Evolutionary conservation across 352 stramenopile species (phyloP), one percentile per base, ranked within the genome.

Genomic region (Phytophthora capsici): DNA sequence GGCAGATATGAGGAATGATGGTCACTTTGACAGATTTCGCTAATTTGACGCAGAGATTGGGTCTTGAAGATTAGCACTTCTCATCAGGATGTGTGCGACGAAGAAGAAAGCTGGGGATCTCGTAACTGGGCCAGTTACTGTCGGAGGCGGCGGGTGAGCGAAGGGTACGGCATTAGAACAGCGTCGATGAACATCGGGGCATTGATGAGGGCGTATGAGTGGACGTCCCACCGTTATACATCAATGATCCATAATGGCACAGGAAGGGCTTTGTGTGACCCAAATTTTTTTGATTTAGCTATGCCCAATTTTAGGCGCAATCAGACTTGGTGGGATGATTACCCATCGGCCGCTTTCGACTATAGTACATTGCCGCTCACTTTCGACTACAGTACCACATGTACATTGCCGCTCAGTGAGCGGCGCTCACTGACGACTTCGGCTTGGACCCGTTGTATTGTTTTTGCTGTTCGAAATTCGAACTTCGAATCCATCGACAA

Each of bases 11-110:
- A 57, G 20, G 36, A 57, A 47, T 58, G 51, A 49, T 48, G 51
- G 51, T 48, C 51, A 17, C 16, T 41, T 8, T 37, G 23, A 40
- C 36, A 25, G 36, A 38, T 58, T 58, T 58, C 51, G 37, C 36
- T 58, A 50, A 23, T 58, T 28, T 38, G 1, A 16, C 37, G 23
- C 20, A 20, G 30, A 19, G 47, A 54, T n/a, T n/a, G n/a, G n/a
- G n/a, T 54, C 23, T 41, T 12, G 26, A 43, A 14, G 45, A 52
- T 52, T 54, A 44, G 28, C 28, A 32, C 38, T 45, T 25, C 17
- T 45, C 41, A 28, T 13, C 41, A 48, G 20, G 41, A 48, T 48
- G 20, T 48, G 41, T 16, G 41, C 5, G 13, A 48, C 3, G 38
- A 10, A 22, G 17, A 19, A 22, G 3, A 4, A 41, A 7, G 14